A percentile compares a stretch with the other conserved stretches of the same genome.
Conservation (phyloP, 192 early-diverging fungal species). For the Mortierella alpina region DNA sequence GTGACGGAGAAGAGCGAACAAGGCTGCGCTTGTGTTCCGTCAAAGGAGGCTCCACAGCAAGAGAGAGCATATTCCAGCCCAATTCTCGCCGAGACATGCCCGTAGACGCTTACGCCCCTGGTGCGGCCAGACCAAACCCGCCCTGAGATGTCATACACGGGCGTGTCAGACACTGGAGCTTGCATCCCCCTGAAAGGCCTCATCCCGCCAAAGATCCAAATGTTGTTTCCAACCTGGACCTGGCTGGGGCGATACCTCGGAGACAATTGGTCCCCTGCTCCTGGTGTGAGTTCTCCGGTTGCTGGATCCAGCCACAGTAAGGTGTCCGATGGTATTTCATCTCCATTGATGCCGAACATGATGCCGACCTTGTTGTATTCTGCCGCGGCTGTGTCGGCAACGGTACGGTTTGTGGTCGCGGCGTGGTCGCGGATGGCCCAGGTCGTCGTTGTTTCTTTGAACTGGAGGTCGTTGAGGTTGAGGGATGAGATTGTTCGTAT, state of each 20-base stretch:
- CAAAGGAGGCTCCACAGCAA: constrained; percentile 23
- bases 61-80: constrained; percentile 17
- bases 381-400: neutral
- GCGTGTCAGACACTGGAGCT: constrained; percentile 8
- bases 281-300: neutral
- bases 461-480: constrained; percentile 8
- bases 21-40: neutral
- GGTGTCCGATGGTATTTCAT: neutral
- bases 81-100: constrained; percentile 26
- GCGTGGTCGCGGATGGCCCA: constrained; percentile 21
- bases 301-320: constrained; percentile 25
- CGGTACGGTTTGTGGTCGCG: neutral
- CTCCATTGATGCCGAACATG: constrained; percentile 11
- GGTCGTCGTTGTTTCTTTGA: constrained; percentile 9
- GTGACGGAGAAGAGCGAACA: constrained; percentile 16
- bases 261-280: neutral
- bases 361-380: constrained; percentile 9
- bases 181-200: neutral
- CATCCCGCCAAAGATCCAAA: constrained; percentile 28
- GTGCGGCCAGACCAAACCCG: constrained; percentile 12
- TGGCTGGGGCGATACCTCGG: constrained; percentile 1
- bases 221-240: constrained; percentile 24
- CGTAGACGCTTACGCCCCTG: constrained; percentile 13
- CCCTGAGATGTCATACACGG: constrained; percentile 9
- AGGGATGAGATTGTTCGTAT: constrained; percentile 21